Evolutionary conservation across 768 basidiomycete species (phyloP).

Genomic region (Cubamyces sp.): DNA sequence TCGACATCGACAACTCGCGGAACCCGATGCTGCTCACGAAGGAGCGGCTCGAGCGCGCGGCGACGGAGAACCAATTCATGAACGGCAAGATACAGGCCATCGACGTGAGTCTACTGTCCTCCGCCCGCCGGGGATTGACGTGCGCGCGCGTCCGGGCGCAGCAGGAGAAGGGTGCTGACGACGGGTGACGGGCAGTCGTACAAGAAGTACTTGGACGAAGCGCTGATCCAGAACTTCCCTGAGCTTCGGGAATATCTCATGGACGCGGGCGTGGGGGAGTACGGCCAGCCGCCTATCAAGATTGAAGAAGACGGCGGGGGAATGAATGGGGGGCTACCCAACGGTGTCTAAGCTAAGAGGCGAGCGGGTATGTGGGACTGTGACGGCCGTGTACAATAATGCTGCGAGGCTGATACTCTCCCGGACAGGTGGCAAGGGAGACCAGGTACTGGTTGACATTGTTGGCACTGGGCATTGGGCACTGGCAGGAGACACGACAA

Average conservation of each 20-base stretch:
- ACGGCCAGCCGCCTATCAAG: constrained; percentile 14
- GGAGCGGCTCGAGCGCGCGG: constrained; percentile 79
- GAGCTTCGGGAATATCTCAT: constrained; percentile 48
- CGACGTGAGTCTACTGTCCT: constrained; percentile 44
- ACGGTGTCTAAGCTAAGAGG: constrained; percentile 1
- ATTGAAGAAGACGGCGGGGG: constrained; percentile 6
- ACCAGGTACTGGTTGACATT: too few relatives aligned
- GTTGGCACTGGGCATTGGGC: too few relatives aligned
- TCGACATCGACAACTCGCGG: constrained; percentile 77
- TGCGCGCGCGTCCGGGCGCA: neutral
- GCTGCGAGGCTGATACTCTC: neutral
- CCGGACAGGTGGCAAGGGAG: too few relatives aligned
- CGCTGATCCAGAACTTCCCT: constrained; percentile 72
- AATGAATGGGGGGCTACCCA: constrained; percentile 5
- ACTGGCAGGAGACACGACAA: too few relatives aligned
- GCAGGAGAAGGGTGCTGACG: neutral
- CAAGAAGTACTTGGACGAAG: constrained; percentile 66
- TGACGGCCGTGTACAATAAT: too few relatives aligned
- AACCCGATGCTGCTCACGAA: constrained; percentile 85
- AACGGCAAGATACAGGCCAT: constrained; percentile 86
- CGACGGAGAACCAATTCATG: constrained; percentile 91
- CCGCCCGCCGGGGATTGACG: neutral
- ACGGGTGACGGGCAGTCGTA: constrained; percentile 61
- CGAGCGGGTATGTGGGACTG: neutral
- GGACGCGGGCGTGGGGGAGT: constrained; percentile 6